These are phyloP conservation scores for Aspergillus versicolor DNA, from an alignment of 2,329 filamentous ascomycete genomes.

Conservation along the genomic window DNA sequence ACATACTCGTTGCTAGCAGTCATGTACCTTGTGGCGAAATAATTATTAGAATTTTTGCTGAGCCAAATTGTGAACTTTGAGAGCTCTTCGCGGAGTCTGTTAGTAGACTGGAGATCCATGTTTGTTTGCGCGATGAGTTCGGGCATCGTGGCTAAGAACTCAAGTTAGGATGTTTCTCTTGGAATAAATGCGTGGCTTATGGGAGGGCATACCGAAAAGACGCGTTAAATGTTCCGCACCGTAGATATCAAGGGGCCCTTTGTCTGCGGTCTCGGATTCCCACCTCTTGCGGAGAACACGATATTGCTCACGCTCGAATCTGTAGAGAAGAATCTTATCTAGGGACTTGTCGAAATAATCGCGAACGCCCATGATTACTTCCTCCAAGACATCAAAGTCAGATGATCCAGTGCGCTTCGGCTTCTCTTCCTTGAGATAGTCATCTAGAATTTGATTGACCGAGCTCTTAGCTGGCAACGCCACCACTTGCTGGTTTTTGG, in stretches of 20 bases:
- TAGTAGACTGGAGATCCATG: slow-evolving; percentile 91
- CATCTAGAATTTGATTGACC: slow-evolving; percentile 73
- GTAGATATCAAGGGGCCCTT: slow-evolving; percentile 77
- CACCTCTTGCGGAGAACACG: slow-evolving; percentile 72
- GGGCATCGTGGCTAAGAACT: slow-evolving; percentile 74
- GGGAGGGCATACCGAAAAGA: slow-evolving; percentile 69
- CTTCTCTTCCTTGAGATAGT: slow-evolving; percentile 72
- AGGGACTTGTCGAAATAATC: slow-evolving; percentile 94
- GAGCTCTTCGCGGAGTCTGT: slow-evolving; percentile 83
- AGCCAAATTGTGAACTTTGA: slow-evolving; percentile 85
- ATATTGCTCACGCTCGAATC: slow-evolving; percentile 89
- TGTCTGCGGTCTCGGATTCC: slow-evolving; percentile 63
- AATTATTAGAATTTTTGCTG: slow-evolving; percentile 69
- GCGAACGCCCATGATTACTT: slow-evolving; percentile 79
- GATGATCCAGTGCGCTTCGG: slow-evolving; percentile 63
- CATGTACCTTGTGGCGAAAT: slow-evolving; percentile 60
- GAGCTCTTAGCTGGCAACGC: slow-evolving; percentile 75
- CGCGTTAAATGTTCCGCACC: slow-evolving; percentile 89
- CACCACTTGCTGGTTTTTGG: slow-evolving; percentile 88
- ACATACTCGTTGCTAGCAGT: slow-evolving; percentile 41
- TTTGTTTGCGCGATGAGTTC: slow-evolving; percentile 96
- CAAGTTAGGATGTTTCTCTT: slow-evolving; percentile 2
- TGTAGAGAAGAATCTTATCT: slow-evolving; percentile 86
- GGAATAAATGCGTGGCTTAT: background rate
- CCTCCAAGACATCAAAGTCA: slow-evolving; percentile 82